These are phyloP conservation scores for Rhynchosporium secalis DNA, from an alignment of 2,329 filamentous ascomycete species.

Conservation along the genomic window DNA sequence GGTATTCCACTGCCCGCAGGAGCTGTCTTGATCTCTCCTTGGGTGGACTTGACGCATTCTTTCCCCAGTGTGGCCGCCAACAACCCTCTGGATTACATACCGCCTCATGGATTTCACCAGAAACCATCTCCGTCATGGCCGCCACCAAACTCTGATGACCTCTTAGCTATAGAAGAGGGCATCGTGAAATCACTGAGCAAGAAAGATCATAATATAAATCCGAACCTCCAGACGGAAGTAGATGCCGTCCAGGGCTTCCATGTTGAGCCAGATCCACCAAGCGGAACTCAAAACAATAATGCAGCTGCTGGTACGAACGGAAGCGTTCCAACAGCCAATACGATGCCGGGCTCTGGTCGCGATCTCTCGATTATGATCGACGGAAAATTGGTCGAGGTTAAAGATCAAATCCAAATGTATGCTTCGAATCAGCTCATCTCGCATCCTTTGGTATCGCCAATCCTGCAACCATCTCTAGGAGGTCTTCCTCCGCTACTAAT, in stretches of 20 bases:
- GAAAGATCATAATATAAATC: slow-evolving; percentile 38
- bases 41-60: slow-evolving; percentile 94
- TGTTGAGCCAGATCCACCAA: slow-evolving; percentile 32
- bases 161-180: slow-evolving; percentile 48
- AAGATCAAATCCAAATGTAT: slow-evolving; percentile 89
- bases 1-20: slow-evolving; percentile 84
- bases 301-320: slow-evolving; percentile 38
- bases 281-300: slow-evolving; percentile 37
- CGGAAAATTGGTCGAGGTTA: slow-evolving; percentile 69
- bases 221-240: slow-evolving; percentile 39
- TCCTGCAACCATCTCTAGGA: slow-evolving; percentile 84
- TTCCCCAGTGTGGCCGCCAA: slow-evolving; percentile 84
- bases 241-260: slow-evolving; percentile 43
- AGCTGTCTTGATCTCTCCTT: slow-evolving; percentile 87
- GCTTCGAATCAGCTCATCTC: slow-evolving; percentile 81
- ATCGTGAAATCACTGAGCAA: slow-evolving; percentile 53
- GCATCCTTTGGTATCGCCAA: slow-evolving; percentile 87
- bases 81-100: slow-evolving; percentile 82
- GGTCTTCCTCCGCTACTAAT: slow-evolving; percentile 87
- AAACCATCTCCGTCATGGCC: slow-evolving; percentile 91
- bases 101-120: slow-evolving; percentile 82
- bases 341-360: slow-evolving; percentile 38
- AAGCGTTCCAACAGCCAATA: slow-evolving; percentile 33
- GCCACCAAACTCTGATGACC: slow-evolving; percentile 78
- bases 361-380: slow-evolving; percentile 68